Base-by-base conservation (phyloP, 2,329 filamentous ascomycete genomes). In the Grosmannia clavigera region DNA sequence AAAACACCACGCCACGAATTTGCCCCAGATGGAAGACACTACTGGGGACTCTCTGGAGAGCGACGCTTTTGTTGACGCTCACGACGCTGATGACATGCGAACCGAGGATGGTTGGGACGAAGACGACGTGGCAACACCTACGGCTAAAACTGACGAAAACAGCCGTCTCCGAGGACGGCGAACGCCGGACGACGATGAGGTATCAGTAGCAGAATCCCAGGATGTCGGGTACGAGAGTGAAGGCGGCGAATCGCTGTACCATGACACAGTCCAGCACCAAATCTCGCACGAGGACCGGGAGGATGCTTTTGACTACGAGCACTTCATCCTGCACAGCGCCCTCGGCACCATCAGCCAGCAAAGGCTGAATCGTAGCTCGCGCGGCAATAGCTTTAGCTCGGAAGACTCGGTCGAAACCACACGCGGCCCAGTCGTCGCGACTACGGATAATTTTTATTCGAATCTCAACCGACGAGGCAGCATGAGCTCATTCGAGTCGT, bases 261-360 rank as follows among this genome's bases (percentile, higher is more conserved):
- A 86, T 66, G 84, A 85, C 65, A 75, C 79, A 0, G 70, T 78
- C 55, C 77, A 82, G 59, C 78, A 82, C 58, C 79, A 81, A 10
- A 74, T 87, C 6, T 90, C 90, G 0, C 92, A 97, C 68, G 92
- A 97, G 73, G 91, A 96, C 70, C 87, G 92, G 25, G 86, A 92
- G 65, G 92, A 97, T 71, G 92, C 92, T 1, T 97, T 97, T 68
- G 92, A 97, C 70, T 97, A 97, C 64, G 89, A 96, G 71, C 86
- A 95, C 69, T 96, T 96, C 74, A 96, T 96, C 71, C 78, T 96
- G 16, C 91, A 96, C 71, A 95, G 90, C 65, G 90, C 91, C 12
- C 86, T 96, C 81, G 91, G 90, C 6, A 90, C 81, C 2, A 85
- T 90, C 68, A 84, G 81, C 65, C 76, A 79, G 61, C 75, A 76